Conservation (phyloP, 106 monocot genomes). For the Allium cepa region DNA sequence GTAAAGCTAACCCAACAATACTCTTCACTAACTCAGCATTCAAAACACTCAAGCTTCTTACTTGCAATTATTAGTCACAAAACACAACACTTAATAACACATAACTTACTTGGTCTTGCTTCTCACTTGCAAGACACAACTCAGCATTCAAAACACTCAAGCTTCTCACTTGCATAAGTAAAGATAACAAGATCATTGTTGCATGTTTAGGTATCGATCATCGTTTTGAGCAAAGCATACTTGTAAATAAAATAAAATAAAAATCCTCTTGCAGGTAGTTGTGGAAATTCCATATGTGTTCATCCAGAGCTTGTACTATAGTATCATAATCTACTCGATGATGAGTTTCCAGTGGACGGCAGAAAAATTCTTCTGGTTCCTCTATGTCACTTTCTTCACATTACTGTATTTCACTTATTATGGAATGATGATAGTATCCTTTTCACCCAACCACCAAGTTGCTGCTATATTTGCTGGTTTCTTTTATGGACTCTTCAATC, state of each 20-base stretch:
- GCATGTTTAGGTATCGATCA: background rate
- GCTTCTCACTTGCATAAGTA: background rate
- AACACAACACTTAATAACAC: background rate
- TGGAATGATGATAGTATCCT: slow-evolving; percentile 76
- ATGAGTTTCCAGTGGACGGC: slow-evolving; percentile 71
- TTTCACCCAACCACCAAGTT: slow-evolving; percentile 73
- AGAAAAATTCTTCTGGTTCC: slow-evolving; percentile 69
- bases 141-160: background rate
- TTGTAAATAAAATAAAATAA: background rate
- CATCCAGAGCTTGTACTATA: slow-evolving; percentile 31
- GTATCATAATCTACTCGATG: slow-evolving; percentile 61
- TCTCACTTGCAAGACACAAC: background rate
- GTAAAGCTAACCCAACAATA: no score
- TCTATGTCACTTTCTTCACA: slow-evolving; percentile 56
- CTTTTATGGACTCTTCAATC: slow-evolving; percentile 66
- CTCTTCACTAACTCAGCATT: background rate
- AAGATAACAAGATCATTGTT: background rate
- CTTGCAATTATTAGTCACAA: background rate
- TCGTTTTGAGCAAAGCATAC: background rate
- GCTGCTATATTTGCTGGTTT: slow-evolving; percentile 59
- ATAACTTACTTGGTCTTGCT: background rate
- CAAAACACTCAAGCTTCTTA: background rate
- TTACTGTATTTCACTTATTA: slow-evolving; percentile 83
- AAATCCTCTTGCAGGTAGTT: slow-evolving; percentile 36
- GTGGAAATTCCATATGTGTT: slow-evolving; percentile 69